phyloP scores from a whole-genome alignment of 192 early-diverging fungal species.

The Obelidium mucronatum region DNA sequence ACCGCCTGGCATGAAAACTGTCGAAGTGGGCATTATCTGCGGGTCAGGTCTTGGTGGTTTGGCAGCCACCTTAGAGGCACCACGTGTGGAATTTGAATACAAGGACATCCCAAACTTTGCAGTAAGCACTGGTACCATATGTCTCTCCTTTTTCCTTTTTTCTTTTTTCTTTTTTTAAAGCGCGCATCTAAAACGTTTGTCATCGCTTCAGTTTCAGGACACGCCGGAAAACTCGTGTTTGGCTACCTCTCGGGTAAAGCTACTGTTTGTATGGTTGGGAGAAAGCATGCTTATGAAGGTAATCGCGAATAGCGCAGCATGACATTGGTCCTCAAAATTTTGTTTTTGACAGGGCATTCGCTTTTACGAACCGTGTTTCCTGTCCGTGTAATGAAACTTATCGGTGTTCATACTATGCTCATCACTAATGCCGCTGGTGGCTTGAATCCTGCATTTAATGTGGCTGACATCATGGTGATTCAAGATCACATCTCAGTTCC shows the following conservation, averaged over 20 bases:
- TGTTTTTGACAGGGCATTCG: slow-evolving; percentile 73
- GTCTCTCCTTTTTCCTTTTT: background rate
- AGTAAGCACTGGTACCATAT: slow-evolving; percentile 73
- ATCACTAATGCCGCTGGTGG: slow-evolving; percentile 90
- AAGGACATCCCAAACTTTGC: slow-evolving; percentile 88
- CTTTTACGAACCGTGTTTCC: slow-evolving; percentile 83
- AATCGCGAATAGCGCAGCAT: too few relatives aligned
- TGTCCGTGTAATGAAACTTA: slow-evolving; percentile 82
- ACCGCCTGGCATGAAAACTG: slow-evolving; percentile 37
- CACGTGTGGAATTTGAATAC: slow-evolving; percentile 72
- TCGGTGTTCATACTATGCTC: slow-evolving; percentile 80
- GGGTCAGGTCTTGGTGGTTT: slow-evolving; percentile 84
- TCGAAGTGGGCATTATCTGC: slow-evolving; percentile 83
- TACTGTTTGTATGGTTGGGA: slow-evolving; percentile 86
- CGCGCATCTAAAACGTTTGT: background rate
- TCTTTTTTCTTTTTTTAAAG: background rate
- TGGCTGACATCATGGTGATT: slow-evolving; percentile 90
- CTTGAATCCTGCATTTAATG: slow-evolving; percentile 73
- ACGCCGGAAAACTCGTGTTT: slow-evolving; percentile 85
- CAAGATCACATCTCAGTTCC: slow-evolving; percentile 61
- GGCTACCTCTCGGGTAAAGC: slow-evolving; percentile 76
- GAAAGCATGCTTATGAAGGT: slow-evolving; percentile 91
- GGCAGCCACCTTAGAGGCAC: slow-evolving; percentile 71
- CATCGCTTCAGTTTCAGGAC: slow-evolving; percentile 48
- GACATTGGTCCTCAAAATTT: too few relatives aligned